Percentiles rank a stretch among this genome's conserved stretches.
These are phyloP conservation scores for Verbascum thapsus DNA, from an alignment of 257 asterid genomes.

Conservation along the genomic window DNA sequence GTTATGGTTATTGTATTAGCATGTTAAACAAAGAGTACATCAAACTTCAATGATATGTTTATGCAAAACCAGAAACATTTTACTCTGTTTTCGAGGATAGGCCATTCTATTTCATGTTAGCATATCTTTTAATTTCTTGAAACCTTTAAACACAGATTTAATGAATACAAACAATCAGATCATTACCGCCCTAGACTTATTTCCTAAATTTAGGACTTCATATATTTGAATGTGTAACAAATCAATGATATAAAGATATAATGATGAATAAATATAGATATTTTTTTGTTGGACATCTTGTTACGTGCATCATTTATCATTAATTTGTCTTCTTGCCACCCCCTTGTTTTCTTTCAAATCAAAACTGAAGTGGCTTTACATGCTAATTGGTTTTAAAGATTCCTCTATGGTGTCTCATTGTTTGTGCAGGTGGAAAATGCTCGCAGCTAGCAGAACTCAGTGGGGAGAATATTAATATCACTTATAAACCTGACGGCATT, in stretches of 20 bases:
- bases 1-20: conserved; percentile 29
- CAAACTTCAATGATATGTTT: conserved; percentile 10
- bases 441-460: conserved; percentile 95
- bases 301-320: conserved; percentile 3
- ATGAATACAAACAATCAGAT: neutral
- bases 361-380: conserved; percentile 12
- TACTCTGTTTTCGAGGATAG: conserved; percentile 8
- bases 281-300: conserved; percentile 12
- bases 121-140: neutral
- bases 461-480: conserved; percentile 96
- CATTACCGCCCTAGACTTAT: conserved; percentile 1
- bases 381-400: conserved; percentile 19
- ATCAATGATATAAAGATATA: too few relatives aligned
- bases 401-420: conserved; percentile 17
- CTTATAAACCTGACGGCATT: conserved; percentile 94
- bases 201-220: conserved; percentile 7
- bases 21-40: conserved; percentile 6
- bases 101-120: neutral
- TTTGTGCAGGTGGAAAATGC: conserved; percentile 86
- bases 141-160: neutral
- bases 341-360: conserved; percentile 10
- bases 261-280: neutral
- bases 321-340: conserved; percentile 8
- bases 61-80: neutral
- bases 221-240: neutral